phyloP scores from a whole-genome alignment of 306 rosid genomes.

The Lupinus albus region DNA sequence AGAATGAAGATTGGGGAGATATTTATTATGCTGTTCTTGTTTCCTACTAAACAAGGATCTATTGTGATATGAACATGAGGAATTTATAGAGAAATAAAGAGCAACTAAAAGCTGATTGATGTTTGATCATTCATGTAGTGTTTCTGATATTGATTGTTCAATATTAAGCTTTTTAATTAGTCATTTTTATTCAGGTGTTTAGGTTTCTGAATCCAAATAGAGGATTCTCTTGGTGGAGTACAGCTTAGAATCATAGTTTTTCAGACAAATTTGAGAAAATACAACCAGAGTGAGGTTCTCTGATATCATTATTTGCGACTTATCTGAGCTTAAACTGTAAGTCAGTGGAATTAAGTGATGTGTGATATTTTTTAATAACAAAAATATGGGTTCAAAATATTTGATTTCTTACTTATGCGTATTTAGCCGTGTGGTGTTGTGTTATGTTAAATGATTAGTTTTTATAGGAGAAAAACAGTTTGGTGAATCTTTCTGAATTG shows the following conservation, averaged over 20 bases:
- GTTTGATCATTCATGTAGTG: background rate
- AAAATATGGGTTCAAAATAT: constrained; percentile 21
- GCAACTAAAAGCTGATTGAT: constrained; percentile 5
- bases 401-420: constrained; percentile 10
- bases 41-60: background rate
- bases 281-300: constrained; percentile 11
- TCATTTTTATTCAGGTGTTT: constrained; percentile 14
- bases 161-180: background rate
- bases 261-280: background rate
- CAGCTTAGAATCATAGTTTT: background rate
- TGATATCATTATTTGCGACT: constrained; percentile 4
- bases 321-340: constrained; percentile 14
- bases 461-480: constrained; percentile 16
- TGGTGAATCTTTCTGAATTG: constrained; percentile 27
- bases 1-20: constrained; percentile 14
- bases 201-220: constrained; percentile 9
- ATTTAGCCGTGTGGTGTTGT: constrained; percentile 21
- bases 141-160: constrained; percentile 18
- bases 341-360: constrained; percentile 17
- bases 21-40: background rate
- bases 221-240: constrained; percentile 1
- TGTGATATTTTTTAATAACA: constrained; percentile 6
- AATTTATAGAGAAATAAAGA: constrained; percentile 14
- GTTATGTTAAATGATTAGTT: background rate
- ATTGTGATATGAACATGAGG: constrained; percentile 3